A percentile compares a stretch with the other conserved stretches of the same genome.
phyloP scores from a whole-genome alignment of 192 early-diverging fungal genomes.

The Coemansia sp. region DNA sequence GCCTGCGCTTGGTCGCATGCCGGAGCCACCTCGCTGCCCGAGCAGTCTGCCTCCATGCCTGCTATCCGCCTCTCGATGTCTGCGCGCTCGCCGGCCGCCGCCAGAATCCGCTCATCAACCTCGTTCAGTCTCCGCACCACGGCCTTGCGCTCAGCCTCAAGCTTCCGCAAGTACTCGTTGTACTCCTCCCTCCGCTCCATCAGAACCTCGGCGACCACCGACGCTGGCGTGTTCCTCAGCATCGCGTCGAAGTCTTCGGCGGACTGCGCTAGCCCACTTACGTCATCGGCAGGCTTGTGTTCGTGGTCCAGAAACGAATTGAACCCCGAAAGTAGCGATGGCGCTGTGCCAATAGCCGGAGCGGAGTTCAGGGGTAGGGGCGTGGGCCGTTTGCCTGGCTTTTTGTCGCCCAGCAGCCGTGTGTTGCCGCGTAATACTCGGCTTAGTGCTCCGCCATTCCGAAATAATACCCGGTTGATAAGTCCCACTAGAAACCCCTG shows the following conservation, averaged over 20 bases:
- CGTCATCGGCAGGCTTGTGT: neutral
- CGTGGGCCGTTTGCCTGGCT: neutral
- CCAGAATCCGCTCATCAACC: slow-evolving; percentile 23
- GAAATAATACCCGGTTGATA: slow-evolving; percentile 35
- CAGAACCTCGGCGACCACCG: slow-evolving; percentile 12
- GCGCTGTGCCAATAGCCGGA: slow-evolving; percentile 13
- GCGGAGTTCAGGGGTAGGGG: neutral
- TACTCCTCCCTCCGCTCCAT: slow-evolving; percentile 34
- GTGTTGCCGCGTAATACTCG: slow-evolving; percentile 17
- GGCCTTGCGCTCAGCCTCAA: slow-evolving; percentile 20
- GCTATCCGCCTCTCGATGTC: slow-evolving; percentile 17
- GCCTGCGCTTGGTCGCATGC: neutral
- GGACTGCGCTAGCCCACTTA: slow-evolving; percentile 7
- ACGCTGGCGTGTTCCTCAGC: slow-evolving; percentile 9
- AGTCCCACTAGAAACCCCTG: slow-evolving; percentile 32
- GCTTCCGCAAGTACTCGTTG: slow-evolving; percentile 18
- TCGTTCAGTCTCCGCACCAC: slow-evolving; percentile 16
- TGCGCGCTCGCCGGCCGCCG: slow-evolving; percentile 15
- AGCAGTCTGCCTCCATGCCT: neutral
- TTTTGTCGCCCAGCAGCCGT: neutral
- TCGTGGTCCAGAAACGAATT: slow-evolving; percentile 21
- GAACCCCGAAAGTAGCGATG: slow-evolving; percentile 43
- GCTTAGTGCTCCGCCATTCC: slow-evolving; percentile 24
- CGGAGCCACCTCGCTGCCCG: neutral
- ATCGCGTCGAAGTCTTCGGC: slow-evolving; percentile 28